A percentile compares a stretch with the other conserved stretches of the same genome.
Conservation (phyloP, 2,329 filamentous ascomycete species). For the Lachnellula willkommii region DNA sequence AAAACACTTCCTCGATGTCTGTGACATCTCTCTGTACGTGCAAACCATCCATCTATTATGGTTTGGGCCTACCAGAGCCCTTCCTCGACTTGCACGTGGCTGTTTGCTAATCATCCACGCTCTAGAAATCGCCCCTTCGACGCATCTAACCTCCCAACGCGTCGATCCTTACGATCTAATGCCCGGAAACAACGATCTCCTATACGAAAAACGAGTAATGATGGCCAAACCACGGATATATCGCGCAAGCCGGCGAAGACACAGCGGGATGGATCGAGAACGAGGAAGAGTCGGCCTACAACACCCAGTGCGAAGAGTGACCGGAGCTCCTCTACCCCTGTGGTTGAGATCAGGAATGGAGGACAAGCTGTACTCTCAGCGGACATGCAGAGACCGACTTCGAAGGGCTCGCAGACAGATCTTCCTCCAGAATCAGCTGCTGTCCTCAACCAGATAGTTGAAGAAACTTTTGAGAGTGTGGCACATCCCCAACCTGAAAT, state of each 20-base stretch:
- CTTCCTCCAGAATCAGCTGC: constrained; percentile 20
- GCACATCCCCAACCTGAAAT: constrained; percentile 10
- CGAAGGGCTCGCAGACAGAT: constrained; percentile 31
- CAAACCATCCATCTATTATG: constrained; percentile 16
- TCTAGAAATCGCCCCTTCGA: constrained; percentile 45
- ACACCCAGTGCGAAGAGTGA: constrained; percentile 23
- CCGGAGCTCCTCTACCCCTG: constrained; percentile 11
- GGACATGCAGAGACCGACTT: constrained; percentile 23
- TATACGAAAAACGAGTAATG: constrained; percentile 20
- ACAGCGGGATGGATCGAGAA: constrained; percentile 23
- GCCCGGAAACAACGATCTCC: constrained; percentile 35
- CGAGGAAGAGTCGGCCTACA: constrained; percentile 23
- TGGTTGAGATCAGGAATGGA: constrained; percentile 10
- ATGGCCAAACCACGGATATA: constrained; percentile 15
- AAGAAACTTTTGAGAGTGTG: constrained; percentile 22
- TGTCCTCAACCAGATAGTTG: constrained; percentile 21
- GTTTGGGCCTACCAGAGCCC: constrained; percentile 16
- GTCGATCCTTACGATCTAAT: constrained; percentile 42
- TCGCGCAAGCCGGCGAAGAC: constrained; percentile 19
- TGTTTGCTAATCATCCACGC: constrained; percentile 23
- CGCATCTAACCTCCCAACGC: constrained; percentile 48
- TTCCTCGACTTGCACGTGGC: constrained; percentile 11
- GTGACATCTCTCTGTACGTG: constrained; percentile 57
- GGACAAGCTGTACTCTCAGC: constrained; percentile 8
- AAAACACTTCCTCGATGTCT: constrained; percentile 50